A percentile compares a stretch with the other conserved stretches of the same genome.
Conservation (phyloP, 441 rosid genomes). For the Syzygium malaccense region DNA sequence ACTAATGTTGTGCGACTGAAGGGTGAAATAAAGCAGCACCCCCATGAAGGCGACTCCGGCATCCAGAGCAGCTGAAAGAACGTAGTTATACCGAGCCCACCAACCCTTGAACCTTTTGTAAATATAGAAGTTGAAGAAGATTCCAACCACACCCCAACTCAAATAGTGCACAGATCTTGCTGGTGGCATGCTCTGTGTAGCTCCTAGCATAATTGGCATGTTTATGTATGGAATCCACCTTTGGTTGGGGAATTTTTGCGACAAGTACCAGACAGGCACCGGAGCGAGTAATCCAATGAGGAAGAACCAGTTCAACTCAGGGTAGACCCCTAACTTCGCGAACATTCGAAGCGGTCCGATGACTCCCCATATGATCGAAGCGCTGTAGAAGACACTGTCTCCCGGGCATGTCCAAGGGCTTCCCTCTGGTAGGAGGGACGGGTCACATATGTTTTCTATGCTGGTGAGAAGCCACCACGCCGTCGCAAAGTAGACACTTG, state of each 20-base stretch:
- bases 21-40: constrained; percentile 41
- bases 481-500: constrained; percentile 52
- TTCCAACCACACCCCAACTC: constrained; percentile 61
- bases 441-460: constrained; percentile 57
- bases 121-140: constrained; percentile 58
- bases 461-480: constrained; percentile 76
- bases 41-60: constrained; percentile 77
- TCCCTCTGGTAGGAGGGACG: constrained; percentile 45
- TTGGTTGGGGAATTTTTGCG: constrained; percentile 57
- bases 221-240: constrained; percentile 58
- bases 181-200: constrained; percentile 44
- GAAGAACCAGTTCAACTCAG: constrained; percentile 73
- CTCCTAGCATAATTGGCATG: constrained; percentile 56
- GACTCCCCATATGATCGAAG: constrained; percentile 95
- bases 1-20: constrained; percentile 37
- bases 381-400: constrained; percentile 72
- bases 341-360: constrained; percentile 85
- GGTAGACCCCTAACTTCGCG: constrained; percentile 47
- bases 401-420: constrained; percentile 96
- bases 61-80: constrained; percentile 67
- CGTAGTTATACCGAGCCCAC: constrained; percentile 82
- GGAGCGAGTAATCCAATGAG: constrained; percentile 69
- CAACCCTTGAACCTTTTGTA: constrained; percentile 51
- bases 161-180: constrained; percentile 62
- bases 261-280: constrained; percentile 56